These are phyloP conservation scores for Sphenostylis stenocarpa DNA, from an alignment of 306 rosid species.

Conservation along the genomic window DNA sequence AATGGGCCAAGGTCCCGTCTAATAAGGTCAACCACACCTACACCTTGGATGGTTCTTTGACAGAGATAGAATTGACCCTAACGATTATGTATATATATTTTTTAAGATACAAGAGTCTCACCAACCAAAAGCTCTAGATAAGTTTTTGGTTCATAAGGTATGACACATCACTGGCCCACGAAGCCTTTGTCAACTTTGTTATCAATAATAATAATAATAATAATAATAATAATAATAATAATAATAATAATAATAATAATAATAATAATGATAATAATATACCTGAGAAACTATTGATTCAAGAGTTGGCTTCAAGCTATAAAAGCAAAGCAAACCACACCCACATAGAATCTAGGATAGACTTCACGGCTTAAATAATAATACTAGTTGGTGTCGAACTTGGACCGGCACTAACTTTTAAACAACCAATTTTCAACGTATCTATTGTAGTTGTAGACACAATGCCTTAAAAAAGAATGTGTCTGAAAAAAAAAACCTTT, in stretches of 20 bases:
- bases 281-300: neutral
- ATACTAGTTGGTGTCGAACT: neutral
- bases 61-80: neutral
- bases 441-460: neutral
- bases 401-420: slow-evolving; percentile 17
- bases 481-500: neutral
- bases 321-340: neutral
- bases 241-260: neutral
- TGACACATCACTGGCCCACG: slow-evolving; percentile 27
- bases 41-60: slow-evolving; percentile 12
- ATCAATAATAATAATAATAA: neutral
- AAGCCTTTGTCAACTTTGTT: slow-evolving; percentile 22
- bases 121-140: slow-evolving; percentile 20
- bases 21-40: slow-evolving; percentile 31
- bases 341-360: neutral
- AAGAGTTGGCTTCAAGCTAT: slow-evolving; percentile 13
- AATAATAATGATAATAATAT: neutral
- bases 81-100: slow-evolving; percentile 2
- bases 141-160: slow-evolving; percentile 9
- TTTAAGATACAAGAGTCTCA: slow-evolving; percentile 23
- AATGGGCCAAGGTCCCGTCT: slow-evolving; percentile 24
- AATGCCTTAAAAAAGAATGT: neutral
- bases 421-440: slow-evolving; percentile 22
- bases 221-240: neutral
- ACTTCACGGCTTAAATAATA: slow-evolving; percentile 4